Conservation (phyloP, 495 filamentous ascomycete genomes). For the Pyrenopolyporus hunteri region DNA sequence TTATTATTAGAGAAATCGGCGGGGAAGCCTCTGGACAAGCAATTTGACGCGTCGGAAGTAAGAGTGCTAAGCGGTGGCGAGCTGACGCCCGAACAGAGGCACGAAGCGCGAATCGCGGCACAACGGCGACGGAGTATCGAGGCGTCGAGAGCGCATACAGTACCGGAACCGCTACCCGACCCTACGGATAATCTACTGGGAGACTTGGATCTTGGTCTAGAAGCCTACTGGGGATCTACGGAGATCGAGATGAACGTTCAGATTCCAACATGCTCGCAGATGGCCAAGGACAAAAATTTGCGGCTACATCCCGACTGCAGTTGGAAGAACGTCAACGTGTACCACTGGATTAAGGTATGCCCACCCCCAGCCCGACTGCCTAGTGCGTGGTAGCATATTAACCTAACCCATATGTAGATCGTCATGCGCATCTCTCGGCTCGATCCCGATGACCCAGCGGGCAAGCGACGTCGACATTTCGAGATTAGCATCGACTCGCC, state of each 20-base stretch:
- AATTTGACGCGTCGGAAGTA: conserved; percentile 80
- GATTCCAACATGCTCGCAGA: conserved; percentile 87
- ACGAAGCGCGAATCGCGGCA: conserved; percentile 50
- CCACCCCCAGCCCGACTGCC: no score
- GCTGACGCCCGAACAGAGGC: conserved; percentile 51
- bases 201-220: conserved; percentile 69
- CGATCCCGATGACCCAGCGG: conserved; percentile 76
- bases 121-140: conserved; percentile 46
- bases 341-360: conserved; percentile 97
- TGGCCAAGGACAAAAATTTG: conserved; percentile 77
- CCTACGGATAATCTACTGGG: conserved; percentile 77
- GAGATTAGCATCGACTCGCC: conserved; percentile 99
- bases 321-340: conserved; percentile 94
- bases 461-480: conserved; percentile 87
- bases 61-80: conserved; percentile 84
- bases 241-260: conserved; percentile 98
- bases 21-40: conserved; percentile 75
- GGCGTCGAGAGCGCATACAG: conserved; percentile 40
- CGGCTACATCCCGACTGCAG: conserved; percentile 92
- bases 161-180: conserved; percentile 52
- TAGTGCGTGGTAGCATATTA: not conserved
- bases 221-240: conserved; percentile 77
- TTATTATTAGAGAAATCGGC: conserved; percentile 89
- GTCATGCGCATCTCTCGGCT: conserved; percentile 93
- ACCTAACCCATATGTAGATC: conserved; percentile 67